Evolutionary conservation across 2,329 filamentous ascomycete genomes (phyloP).

Genomic region (Sarocladium strictum): DNA sequence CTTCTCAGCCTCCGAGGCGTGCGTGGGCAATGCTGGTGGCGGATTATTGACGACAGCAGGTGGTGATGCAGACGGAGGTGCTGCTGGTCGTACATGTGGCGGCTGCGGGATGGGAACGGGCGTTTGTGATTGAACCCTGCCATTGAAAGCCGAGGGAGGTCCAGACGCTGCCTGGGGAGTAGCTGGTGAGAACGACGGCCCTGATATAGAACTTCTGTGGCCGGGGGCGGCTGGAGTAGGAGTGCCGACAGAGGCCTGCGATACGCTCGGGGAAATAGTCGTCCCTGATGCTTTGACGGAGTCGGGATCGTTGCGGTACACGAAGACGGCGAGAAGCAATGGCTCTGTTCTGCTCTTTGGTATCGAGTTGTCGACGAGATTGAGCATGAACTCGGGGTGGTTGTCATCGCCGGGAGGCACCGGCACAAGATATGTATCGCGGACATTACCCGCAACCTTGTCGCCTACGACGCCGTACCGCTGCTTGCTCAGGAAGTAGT

Average conservation of each 20-base stretch:
- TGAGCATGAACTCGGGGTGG: slow-evolving; percentile 80
- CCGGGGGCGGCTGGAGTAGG: slow-evolving; percentile 29
- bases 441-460: slow-evolving; percentile 66
- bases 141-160: not conserved
- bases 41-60: slow-evolving; percentile 1
- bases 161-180: slow-evolving; percentile 28
- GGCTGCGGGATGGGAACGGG: slow-evolving; percentile 14
- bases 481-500: slow-evolving; percentile 78
- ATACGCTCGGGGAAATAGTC: not conserved
- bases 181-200: slow-evolving; percentile 49
- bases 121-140: slow-evolving; percentile 22
- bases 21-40: slow-evolving; percentile 7
- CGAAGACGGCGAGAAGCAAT: slow-evolving; percentile 77
- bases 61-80: slow-evolving; percentile 6
- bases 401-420: slow-evolving; percentile 64
- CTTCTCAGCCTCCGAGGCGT: slow-evolving; percentile 20
- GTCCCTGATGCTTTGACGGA: not conserved
- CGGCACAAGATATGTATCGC: slow-evolving; percentile 88
- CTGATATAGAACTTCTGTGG: slow-evolving; percentile 42
- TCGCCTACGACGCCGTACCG: slow-evolving; percentile 85
- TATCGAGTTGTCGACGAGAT: slow-evolving; percentile 78
- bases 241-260: slow-evolving; percentile 16
- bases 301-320: slow-evolving; percentile 61
- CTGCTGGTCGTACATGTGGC: slow-evolving; percentile 12
- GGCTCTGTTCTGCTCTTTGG: slow-evolving; percentile 66